A percentile compares a stretch with the other conserved stretches of the same genome.
These are phyloP conservation scores for Aspergillus sp. DNA, from an alignment of 2,329 filamentous ascomycete genomes.

Conservation along the genomic window DNA sequence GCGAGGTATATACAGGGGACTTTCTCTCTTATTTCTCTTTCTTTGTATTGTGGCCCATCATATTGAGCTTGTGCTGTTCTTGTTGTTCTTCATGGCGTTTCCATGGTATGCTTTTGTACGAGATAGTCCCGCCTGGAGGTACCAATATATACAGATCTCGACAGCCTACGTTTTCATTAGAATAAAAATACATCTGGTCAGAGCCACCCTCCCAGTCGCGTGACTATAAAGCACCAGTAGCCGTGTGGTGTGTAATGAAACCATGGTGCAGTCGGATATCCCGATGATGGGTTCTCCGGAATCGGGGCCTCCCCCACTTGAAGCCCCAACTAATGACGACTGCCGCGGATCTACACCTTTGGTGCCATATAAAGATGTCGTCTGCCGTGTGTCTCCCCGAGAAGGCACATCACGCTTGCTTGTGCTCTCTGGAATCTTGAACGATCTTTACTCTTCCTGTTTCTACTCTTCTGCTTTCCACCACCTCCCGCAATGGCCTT, in stretches of 20 bases:
- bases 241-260: neutral
- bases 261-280: constrained; percentile 15
- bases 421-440: too few relatives aligned
- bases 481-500: constrained; percentile 22
- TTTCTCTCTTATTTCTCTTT: neutral
- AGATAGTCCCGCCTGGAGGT: too few relatives aligned
- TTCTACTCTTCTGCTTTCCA: neutral
- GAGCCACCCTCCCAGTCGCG: too few relatives aligned
- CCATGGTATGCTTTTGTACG: too few relatives aligned
- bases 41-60: neutral
- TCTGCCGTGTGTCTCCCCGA: neutral
- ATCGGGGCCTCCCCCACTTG: constrained; percentile 15
- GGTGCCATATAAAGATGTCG: neutral
- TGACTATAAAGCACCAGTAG: too few relatives aligned
- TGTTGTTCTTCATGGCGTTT: too few relatives aligned
- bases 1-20: neutral
- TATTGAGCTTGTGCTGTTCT: neutral
- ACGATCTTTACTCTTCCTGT: too few relatives aligned
- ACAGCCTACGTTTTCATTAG: too few relatives aligned
- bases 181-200: too few relatives aligned
- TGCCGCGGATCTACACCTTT: neutral
- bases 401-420: too few relatives aligned
- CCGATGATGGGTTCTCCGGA: constrained; percentile 19
- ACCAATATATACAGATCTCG: too few relatives aligned
- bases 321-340: constrained; percentile 11